phyloP scores from a whole-genome alignment of 1,139 yeast genomes.

The Schwanniomyces etchellsii region DNA sequence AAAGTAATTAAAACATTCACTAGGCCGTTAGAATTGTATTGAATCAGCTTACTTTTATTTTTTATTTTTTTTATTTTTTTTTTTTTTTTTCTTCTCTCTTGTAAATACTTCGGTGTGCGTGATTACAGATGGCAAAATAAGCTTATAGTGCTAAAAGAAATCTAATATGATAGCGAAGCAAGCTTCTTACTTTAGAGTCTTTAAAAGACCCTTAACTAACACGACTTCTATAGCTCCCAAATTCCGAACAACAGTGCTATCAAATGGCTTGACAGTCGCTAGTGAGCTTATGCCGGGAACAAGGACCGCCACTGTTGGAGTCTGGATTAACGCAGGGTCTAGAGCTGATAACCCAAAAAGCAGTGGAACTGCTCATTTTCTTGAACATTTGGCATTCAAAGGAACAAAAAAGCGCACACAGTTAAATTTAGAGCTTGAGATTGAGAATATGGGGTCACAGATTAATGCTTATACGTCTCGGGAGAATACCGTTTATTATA shows the following conservation, averaged over 20 bases:
- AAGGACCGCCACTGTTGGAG: conserved; percentile 94
- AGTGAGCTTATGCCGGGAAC: conserved; percentile 85
- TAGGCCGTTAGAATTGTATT: too few relatives aligned
- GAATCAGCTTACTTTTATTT: too few relatives aligned
- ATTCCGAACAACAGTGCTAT: conserved; percentile 20
- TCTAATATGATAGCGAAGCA: too few relatives aligned
- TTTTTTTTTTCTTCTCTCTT: too few relatives aligned
- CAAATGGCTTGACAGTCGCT: conserved; percentile 90
- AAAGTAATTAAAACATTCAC: too few relatives aligned
- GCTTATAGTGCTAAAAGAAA: too few relatives aligned
- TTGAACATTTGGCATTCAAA: conserved; percentile 94
- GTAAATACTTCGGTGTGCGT: too few relatives aligned
- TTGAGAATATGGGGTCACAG: conserved; percentile 95
- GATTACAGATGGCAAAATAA: too few relatives aligned
- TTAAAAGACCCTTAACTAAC: too few relatives aligned
- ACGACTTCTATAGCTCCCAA: too few relatives aligned
- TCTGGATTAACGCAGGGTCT: conserved; percentile 97
- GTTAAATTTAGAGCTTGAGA: conserved; percentile 79
- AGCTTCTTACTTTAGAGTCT: too few relatives aligned
- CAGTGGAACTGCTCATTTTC: conserved; percentile 92
- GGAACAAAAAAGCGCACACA: conserved; percentile 87
- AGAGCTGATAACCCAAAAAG: conserved; percentile 86
- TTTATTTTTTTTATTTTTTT: too few relatives aligned
- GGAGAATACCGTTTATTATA: conserved; percentile 95
- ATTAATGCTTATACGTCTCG: conserved; percentile 95